Conservation (phyloP, 805 yeast species). For the Ogataea trehaloabstinens region DNA sequence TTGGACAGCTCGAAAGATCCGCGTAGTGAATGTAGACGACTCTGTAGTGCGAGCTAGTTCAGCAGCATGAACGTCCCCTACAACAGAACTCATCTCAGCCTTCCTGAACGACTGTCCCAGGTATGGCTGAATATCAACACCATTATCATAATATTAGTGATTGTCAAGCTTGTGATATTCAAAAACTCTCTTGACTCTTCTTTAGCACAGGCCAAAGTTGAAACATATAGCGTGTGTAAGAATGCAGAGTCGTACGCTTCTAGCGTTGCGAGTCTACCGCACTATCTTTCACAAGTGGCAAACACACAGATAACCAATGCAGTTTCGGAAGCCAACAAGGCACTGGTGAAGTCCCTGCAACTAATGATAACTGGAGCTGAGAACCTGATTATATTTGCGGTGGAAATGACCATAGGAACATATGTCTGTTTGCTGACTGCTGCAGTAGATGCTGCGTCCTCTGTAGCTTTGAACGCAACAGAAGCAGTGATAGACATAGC, state of each 20-base stretch:
- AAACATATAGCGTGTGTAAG: slow-evolving; percentile 45
- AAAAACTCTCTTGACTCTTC: slow-evolving; percentile 42
- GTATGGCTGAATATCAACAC: slow-evolving; percentile 67
- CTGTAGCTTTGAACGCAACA: slow-evolving; percentile 71
- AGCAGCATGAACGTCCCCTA: too few species aligned
- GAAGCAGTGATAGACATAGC: slow-evolving; percentile 58
- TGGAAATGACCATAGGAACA: slow-evolving; percentile 81
- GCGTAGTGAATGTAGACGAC: too few species aligned
- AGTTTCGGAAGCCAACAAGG: slow-evolving; percentile 47
- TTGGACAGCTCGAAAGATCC: too few species aligned
- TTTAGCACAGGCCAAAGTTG: slow-evolving; percentile 37
- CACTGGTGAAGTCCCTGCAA: slow-evolving; percentile 41
- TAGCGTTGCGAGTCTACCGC: slow-evolving; percentile 46
- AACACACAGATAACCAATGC: slow-evolving; percentile 48
- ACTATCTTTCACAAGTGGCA: slow-evolving; percentile 52
- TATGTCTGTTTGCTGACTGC: slow-evolving; percentile 79
- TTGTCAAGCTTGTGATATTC: slow-evolving; percentile 62
- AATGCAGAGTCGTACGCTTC: slow-evolving; percentile 40
- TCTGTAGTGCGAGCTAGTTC: too few species aligned
- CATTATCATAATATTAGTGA: slow-evolving; percentile 49
- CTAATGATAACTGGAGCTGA: slow-evolving; percentile 56
- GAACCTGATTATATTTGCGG: slow-evolving; percentile 55
- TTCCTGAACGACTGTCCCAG: slow-evolving; percentile 59
- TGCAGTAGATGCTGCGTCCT: slow-evolving; percentile 68
- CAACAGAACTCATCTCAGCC: slow-evolving; percentile 40